Base-by-base conservation (phyloP, 305 asterid genomes). In the Striga hermonthica region DNA sequence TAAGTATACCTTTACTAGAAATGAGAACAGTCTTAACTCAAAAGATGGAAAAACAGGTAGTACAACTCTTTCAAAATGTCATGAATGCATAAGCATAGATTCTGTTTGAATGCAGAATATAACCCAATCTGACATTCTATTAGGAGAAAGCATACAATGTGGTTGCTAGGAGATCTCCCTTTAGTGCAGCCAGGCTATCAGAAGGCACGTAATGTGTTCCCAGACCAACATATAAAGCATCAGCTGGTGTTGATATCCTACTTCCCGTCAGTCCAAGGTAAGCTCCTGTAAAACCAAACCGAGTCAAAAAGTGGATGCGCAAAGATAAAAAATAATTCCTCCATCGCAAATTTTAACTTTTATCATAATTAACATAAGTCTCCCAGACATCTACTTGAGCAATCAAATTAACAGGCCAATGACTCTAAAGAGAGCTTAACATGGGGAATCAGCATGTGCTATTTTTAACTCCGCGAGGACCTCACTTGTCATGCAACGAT, bases 231-330 rank as follows among this genome's bases (percentile, higher is more conserved):
- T 82, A 92, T 22, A 92, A 80, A 76, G 98, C 98, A 83, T 92
- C 98, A 66, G 96, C 95, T 70, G 98, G 97, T 0, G 90, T 82
- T 57, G 97, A 86, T 68, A 92, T 67, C 72, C 97, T 84, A 81
- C 75, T 82, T 63, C 98, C 98, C 60, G 98, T 92, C 81, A 92
- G 78, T 73, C 95, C 98, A 77, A 92, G 96, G 78, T 89, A 92
- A 62, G 89, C 83, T 78, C 98, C 98, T 92, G 84, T 68, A 82
- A 72, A 52, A 63, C 16, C 68, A 50, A 57, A 67, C 31, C 39
- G 31, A 57, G 48, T 41, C 34, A 64, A 63, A 75, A 55, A 41
- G 31, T 3, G 9, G 64, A 48, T 34, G 11, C 43, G 10, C 43
- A 56, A 69, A 37, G 38, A 22, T 22, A 22, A 1, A 22, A 22